Evolutionary conservation across 2,329 filamentous ascomycete genomes (phyloP), one percentile per base, ranked within the genome.

Genomic region (Pseudopithomyces maydicus): DNA sequence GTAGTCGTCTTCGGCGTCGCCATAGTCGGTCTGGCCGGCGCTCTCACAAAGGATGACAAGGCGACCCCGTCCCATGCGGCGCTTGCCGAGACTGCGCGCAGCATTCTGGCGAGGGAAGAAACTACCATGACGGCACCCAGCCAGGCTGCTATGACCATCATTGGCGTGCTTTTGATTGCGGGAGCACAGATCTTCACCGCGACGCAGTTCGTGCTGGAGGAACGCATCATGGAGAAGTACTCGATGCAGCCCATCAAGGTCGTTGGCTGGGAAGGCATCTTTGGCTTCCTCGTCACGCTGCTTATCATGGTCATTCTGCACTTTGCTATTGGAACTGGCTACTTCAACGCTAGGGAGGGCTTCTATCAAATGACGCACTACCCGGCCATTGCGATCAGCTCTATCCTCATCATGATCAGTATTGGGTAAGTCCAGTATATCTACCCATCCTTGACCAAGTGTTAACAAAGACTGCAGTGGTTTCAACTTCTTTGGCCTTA

Each of bases 401-500:
- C 92, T 63, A 53, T 98, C 7, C 77, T 96, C 56, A 98, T 98
- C 74, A 99, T 99, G 95, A 84, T 99, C 65, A 96, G 92, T 70
- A 99, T 99, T 68, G 94, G 94, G 90, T 96, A 85, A 73, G 86
- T 81, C 32, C 48, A 7, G 10, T 10, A 3, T 15, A 2, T n/a
- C 52, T 12, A 17, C 12, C 11, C 15, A 15, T 45, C 14, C 14
- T 22, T 22, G n/a, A 47, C 14, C n/a, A 29, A 20, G 11, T 33
- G 7, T 15, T 17, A 22, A 59, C 66, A 63, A 72, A 36, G 35
- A 19, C 41, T 23, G 26, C 57, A 96, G 92, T 62, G 93, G 94
- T 52, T 99, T 98, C 85, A 99, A 99, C 80, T 99, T 96, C 82
- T 99, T 99, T 77, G 95, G 95, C 7, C 85, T 99, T 10, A 95